A percentile compares a stretch with the other conserved stretches of the same genome.
Evolutionary conservation across 768 basidiomycete species (phyloP).

Genomic region (Mycena pura): DNA sequence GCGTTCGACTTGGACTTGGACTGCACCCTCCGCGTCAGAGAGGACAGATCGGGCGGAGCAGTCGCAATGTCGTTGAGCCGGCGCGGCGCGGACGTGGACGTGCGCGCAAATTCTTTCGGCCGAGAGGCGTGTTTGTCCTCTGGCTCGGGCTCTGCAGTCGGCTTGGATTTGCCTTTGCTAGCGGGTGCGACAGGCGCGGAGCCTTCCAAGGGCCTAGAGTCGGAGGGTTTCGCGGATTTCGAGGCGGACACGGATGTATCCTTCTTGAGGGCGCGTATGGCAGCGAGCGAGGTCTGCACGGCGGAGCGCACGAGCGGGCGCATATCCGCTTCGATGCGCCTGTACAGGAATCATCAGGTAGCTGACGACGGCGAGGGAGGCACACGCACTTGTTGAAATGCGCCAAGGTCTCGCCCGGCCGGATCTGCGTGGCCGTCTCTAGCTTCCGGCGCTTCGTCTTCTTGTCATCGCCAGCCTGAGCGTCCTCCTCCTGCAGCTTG

Average conservation of each 20-base stretch:
- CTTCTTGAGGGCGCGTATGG: slow-evolving; percentile 52
- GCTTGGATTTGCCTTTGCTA: slow-evolving; percentile 24
- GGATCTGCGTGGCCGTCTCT: slow-evolving; percentile 46
- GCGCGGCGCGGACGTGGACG: slow-evolving; percentile 49
- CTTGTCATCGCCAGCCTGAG: slow-evolving; percentile 27
- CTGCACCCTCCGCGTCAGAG: slow-evolving; percentile 54
- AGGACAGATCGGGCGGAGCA: slow-evolving; percentile 69
- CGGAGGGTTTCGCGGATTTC: not conserved
- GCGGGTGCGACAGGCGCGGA: not conserved
- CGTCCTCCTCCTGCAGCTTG: slow-evolving; percentile 22
- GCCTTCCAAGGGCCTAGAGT: no score
- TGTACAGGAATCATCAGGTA: slow-evolving; percentile 32
- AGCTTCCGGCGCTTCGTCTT: slow-evolving; percentile 25
- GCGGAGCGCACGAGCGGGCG: slow-evolving; percentile 68
- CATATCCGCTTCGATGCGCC: slow-evolving; percentile 79
- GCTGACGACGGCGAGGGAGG: not conserved
- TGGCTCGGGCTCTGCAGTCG: slow-evolving; percentile 29
- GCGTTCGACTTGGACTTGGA: slow-evolving; percentile 13
- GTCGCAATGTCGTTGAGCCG: slow-evolving; percentile 75
- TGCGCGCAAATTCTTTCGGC: slow-evolving; percentile 35
- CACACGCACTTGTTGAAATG: slow-evolving; percentile 75
- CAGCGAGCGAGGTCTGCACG: slow-evolving; percentile 60
- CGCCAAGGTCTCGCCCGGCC: slow-evolving; percentile 72
- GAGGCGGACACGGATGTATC: slow-evolving; percentile 37
- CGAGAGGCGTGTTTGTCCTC: slow-evolving; percentile 24